Percentiles rank a stretch among this genome's conserved stretches.
Conservation (phyloP, 495 filamentous ascomycete species). For the Chaetomium cochliodes region DNA sequence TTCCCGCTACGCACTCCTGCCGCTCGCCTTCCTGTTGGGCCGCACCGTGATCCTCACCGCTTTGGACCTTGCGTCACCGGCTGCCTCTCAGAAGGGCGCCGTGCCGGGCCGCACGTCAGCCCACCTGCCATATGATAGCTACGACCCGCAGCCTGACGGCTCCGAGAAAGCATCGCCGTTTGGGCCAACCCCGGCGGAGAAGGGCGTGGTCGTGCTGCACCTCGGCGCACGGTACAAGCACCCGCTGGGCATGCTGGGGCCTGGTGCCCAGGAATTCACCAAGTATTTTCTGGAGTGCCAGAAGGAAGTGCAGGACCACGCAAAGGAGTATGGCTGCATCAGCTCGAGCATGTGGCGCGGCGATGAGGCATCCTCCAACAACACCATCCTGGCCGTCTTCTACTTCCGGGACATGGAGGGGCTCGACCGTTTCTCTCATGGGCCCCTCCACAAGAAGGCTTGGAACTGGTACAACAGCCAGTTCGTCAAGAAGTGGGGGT, state of each 20-base stretch:
- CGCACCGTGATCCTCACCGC: conserved; percentile 34
- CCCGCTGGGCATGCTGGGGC: conserved; percentile 37
- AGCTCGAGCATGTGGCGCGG: conserved; percentile 26
- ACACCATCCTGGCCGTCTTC: conserved; percentile 37
- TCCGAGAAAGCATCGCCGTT: conserved; percentile 7
- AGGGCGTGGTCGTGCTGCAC: conserved; percentile 29
- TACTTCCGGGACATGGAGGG: conserved; percentile 52
- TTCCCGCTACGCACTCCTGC: conserved; percentile 37
- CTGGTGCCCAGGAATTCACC: conserved; percentile 32
- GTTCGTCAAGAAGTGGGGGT: conserved; percentile 9
- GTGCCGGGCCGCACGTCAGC: conserved; percentile 16
- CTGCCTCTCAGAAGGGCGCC: not conserved
- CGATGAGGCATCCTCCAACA: conserved; percentile 34
- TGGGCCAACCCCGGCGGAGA: conserved; percentile 1
- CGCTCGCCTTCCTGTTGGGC: conserved; percentile 35
- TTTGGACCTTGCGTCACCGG: conserved; percentile 12
- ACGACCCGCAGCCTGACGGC: conserved; percentile 15
- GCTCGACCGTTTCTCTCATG: conserved; percentile 52
- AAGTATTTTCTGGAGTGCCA: conserved; percentile 29
- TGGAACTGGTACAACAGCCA: conserved; percentile 46
- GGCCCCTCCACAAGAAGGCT: conserved; percentile 42
- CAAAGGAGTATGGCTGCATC: conserved; percentile 39
- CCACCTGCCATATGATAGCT: conserved; percentile 15
- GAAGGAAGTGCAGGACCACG: conserved; percentile 15
- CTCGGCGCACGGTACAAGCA: conserved; percentile 34